phyloP scores from a whole-genome alignment of 169 alveolate species.

The Plasmodium adleri region DNA sequence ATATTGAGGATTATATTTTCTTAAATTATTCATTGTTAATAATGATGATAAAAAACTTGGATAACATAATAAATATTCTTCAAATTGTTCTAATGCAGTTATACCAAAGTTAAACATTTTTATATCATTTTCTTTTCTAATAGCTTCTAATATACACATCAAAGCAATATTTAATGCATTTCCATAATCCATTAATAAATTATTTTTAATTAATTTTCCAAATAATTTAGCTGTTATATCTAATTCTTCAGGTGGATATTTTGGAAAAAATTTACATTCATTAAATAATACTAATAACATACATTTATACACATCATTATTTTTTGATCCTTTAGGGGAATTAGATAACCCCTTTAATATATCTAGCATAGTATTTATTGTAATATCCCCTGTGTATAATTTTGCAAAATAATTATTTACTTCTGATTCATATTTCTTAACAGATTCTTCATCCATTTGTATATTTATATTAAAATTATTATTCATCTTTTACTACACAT shows the following conservation, averaged over 20 bases:
- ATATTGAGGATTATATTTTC: slow-evolving; percentile 60
- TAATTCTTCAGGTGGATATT: slow-evolving; percentile 89
- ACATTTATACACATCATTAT: slow-evolving; percentile 81
- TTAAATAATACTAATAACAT: slow-evolving; percentile 87
- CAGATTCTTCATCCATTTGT: slow-evolving; percentile 71
- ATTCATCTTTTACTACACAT: slow-evolving; percentile 53
- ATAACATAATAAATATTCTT: slow-evolving; percentile 81
- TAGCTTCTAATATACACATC: slow-evolving; percentile 85
- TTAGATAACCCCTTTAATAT: slow-evolving; percentile 81
- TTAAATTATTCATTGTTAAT: slow-evolving; percentile 35
- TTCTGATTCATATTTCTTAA: slow-evolving; percentile 78
- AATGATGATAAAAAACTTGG: slow-evolving; percentile 84
- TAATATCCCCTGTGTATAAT: slow-evolving; percentile 83
- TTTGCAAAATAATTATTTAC: slow-evolving; percentile 85
- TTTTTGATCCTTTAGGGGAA: slow-evolving; percentile 83
- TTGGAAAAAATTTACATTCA: slow-evolving; percentile 91
- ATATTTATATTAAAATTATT: slow-evolving; percentile 73
- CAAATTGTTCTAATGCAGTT: slow-evolving; percentile 87
- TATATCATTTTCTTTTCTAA: slow-evolving; percentile 80
- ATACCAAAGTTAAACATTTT: slow-evolving; percentile 87
- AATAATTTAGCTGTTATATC: slow-evolving; percentile 89
- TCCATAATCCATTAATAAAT: slow-evolving; percentile 80
- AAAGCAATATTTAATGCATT: slow-evolving; percentile 81
- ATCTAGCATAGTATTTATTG: slow-evolving; percentile 85
- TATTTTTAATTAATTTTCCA: slow-evolving; percentile 85